Conservation (phyloP, 2,329 filamentous ascomycete genomes). For the Hymenoscyphus repandus region DNA sequence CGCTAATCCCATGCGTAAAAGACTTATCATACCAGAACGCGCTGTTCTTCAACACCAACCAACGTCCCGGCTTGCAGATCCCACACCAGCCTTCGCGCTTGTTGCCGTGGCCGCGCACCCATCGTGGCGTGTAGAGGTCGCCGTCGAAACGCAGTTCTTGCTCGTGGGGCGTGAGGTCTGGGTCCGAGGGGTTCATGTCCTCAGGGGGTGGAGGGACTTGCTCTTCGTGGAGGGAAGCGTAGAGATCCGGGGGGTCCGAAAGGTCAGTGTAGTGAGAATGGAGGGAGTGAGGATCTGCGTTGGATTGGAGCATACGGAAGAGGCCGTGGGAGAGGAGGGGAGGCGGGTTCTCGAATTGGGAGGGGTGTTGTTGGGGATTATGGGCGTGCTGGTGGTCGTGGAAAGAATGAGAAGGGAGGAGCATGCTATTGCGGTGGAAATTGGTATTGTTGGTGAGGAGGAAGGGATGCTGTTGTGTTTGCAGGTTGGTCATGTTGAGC, state of each 20-base stretch:
- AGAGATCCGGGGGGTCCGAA: constrained; percentile 72
- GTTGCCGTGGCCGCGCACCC: constrained; percentile 81
- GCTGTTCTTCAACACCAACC: constrained; percentile 85
- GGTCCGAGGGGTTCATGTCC: constrained; percentile 75
- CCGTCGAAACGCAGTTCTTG: constrained; percentile 74
- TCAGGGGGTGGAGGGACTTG: constrained; percentile 69
- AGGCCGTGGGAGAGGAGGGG: constrained; percentile 64
- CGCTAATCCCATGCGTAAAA: constrained; percentile 82
- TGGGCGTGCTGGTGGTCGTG: constrained; percentile 32
- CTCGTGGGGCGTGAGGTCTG: constrained; percentile 70
- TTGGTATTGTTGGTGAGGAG: constrained; percentile 47
- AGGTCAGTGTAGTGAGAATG: constrained; percentile 68
- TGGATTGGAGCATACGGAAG: constrained; percentile 70
- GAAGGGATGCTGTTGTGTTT: constrained; percentile 52
- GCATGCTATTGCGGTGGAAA: constrained; percentile 53
- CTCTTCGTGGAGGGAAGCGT: constrained; percentile 68
- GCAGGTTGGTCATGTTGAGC: constrained; percentile 45
- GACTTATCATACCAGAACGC: constrained; percentile 93
- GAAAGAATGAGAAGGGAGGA: constrained; percentile 46
- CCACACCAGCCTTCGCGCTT: constrained; percentile 88
- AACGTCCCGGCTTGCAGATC: constrained; percentile 78
- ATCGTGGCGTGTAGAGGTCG: constrained; percentile 77
- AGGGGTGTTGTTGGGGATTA: no score
- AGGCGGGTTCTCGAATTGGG: constrained; percentile 53
- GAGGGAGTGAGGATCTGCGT: constrained; percentile 61